phyloP scores from a whole-genome alignment of 73 alveolate genomes.

The Blepharisma stoltei region DNA sequence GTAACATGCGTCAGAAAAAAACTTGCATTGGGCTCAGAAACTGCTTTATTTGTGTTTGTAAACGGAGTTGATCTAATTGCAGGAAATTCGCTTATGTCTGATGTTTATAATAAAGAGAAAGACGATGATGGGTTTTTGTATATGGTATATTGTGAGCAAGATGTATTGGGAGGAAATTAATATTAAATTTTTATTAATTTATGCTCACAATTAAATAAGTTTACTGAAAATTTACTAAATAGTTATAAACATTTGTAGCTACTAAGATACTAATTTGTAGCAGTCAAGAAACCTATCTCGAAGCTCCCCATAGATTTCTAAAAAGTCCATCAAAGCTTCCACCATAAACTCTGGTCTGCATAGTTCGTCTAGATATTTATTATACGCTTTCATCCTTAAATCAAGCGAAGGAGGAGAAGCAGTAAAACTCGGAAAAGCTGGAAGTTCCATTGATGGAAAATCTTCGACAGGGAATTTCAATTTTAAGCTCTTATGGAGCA shows the following conservation, averaged over 20 bases:
- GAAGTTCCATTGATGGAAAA: constrained; percentile 11
- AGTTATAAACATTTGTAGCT: too few species aligned
- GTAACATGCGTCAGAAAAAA: background rate
- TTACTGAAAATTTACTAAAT: too few species aligned
- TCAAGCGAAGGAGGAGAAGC: background rate
- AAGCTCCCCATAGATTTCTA: background rate
- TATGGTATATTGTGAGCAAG: constrained; percentile 18
- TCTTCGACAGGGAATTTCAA: constrained; percentile 4
- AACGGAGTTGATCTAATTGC: constrained; percentile 9
- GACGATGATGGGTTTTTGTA: constrained; percentile 30
- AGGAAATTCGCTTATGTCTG: constrained; percentile 20
- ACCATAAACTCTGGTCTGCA: constrained; percentile 18
- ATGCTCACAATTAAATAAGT: too few species aligned
- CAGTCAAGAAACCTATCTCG: constrained; percentile 1
- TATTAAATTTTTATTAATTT: too few species aligned
- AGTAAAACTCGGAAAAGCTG: constrained; percentile 16
- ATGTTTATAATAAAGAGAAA: background rate
- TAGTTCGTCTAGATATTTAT: background rate
- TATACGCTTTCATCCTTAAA: background rate
- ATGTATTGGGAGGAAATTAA: constrained; percentile 25
- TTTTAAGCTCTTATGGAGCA: background rate
- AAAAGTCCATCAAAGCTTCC: constrained; percentile 16
- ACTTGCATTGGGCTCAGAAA: background rate
- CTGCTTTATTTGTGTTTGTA: constrained; percentile 27
- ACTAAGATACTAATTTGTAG: too few species aligned